Evolutionary conservation across 2,329 filamentous ascomycete genomes (phyloP), one percentile per base, ranked within the genome.

Genomic region (Colletotrichum brevisporum): DNA sequence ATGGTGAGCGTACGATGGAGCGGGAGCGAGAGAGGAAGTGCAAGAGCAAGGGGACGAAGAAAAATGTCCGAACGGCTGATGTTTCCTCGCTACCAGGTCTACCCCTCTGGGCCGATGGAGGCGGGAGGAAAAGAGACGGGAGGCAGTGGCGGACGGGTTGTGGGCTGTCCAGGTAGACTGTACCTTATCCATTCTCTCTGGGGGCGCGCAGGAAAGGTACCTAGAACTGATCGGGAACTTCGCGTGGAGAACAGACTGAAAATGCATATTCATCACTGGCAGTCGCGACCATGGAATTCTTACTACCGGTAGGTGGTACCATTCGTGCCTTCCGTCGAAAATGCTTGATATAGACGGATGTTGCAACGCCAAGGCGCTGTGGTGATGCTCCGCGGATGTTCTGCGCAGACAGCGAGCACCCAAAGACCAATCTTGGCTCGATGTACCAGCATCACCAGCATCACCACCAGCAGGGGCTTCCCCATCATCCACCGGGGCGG

Each of bases 11-110:
- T 36, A 8, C 31, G 31, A 31, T 9, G 6, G 27, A 31, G 27
- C 21, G 27, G 27, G 10, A 10, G 31, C 10, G 50, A 47, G 15
- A 26, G 6, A 16, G 26, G 43, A 24, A 16, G 21, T 12, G 41
- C 9, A 26, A 18, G n/a, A 41, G 55, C 27, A 51, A 41, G 16
- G 31, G 16, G 15, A 39, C 36, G 18, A n/a, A 43, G 41, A 39
- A 16, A 67, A 69, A 60, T 69, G 67, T 61, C 67, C 67, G 62
- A 69, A 69, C 62, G 56, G 16, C 43, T 51, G 43, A 56, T 67
- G 67, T 69, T 69, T 67, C 67, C 62, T 60, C 59, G 48, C 55
- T 69, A 31, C 66, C 43, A 52, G 66, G 61, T 54, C 43, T 31
- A 66, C 43, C 66, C 26, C 43, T 45, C 15, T 24, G 39, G 41